Conservation (phyloP, 345 rosid genomes). For the Brassica carinata region DNA sequence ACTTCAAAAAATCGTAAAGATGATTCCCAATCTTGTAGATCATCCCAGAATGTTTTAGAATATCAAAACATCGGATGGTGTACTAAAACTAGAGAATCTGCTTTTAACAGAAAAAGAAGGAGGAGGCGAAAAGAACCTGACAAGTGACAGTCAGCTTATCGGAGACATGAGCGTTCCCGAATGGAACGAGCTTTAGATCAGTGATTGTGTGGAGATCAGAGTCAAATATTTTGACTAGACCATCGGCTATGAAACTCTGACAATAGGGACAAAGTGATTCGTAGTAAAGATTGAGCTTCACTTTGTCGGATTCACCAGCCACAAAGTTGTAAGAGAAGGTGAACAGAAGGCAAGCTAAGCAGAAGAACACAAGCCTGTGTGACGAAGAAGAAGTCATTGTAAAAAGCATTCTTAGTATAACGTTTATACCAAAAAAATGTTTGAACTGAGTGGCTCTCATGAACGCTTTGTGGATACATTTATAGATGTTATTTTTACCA, state of each 20-base stretch:
- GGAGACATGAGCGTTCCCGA: slow-evolving; percentile 49
- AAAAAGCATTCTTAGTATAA: not conserved
- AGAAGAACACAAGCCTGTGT: slow-evolving; percentile 16
- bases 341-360: slow-evolving; percentile 3
- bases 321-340: slow-evolving; percentile 9
- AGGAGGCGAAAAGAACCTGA: slow-evolving; percentile 39
- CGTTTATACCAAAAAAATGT: not conserved
- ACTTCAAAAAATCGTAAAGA: not conserved
- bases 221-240: slow-evolving; percentile 36
- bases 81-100: not conserved
- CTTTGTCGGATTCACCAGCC: slow-evolving; percentile 29
- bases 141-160: slow-evolving; percentile 39
- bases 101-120: not conserved
- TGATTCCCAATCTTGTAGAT: not conserved
- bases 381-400: slow-evolving; percentile 24
- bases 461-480: not conserved
- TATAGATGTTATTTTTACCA: not conserved
- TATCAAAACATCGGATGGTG: not conserved
- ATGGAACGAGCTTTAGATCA: slow-evolving; percentile 56
- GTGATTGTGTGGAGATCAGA: slow-evolving; percentile 42
- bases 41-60: slow-evolving; percentile 7
- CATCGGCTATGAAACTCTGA: slow-evolving; percentile 44
- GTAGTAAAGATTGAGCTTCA: slow-evolving; percentile 44
- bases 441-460: slow-evolving; percentile 11
- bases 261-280: slow-evolving; percentile 55